Conservation (phyloP, 2,329 filamentous ascomycete species). For the Keithomyces neogunnii region DNA sequence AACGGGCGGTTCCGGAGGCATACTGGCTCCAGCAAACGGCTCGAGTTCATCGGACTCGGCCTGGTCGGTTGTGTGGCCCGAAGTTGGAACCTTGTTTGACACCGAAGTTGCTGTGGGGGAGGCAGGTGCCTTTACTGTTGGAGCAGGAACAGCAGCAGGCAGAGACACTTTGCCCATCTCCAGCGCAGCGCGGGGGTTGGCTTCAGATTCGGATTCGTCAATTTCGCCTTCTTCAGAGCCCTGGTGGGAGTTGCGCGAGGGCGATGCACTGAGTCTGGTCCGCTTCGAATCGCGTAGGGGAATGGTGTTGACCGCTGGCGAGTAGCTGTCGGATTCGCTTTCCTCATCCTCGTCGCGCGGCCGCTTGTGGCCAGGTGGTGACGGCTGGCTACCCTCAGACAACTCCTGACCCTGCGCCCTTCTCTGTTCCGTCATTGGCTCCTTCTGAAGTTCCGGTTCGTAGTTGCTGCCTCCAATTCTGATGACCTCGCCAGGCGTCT, state of each 20-base stretch:
- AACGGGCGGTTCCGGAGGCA: slow-evolving; percentile 13
- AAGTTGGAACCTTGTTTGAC: not conserved
- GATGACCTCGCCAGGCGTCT: slow-evolving; percentile 2
- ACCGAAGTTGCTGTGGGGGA: not conserved
- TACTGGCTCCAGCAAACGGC: slow-evolving; percentile 7
- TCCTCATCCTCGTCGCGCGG: slow-evolving; percentile 1
- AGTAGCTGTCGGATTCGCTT: slow-evolving; percentile 4
- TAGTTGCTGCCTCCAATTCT: slow-evolving; percentile 3
- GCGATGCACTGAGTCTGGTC: slow-evolving; percentile 8
- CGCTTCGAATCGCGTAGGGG: slow-evolving; percentile 12
- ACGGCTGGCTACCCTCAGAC: not conserved
- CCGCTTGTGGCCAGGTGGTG: slow-evolving; percentile 1
- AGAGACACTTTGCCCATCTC: slow-evolving; percentile 4
- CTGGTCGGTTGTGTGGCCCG: not conserved
- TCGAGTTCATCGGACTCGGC: not conserved
- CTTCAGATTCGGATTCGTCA: slow-evolving; percentile 14
- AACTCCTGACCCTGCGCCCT: no score
- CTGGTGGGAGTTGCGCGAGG: slow-evolving; percentile 2
- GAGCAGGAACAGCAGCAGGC: not conserved
- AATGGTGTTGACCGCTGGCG: not conserved
- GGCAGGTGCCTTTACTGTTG: not conserved
- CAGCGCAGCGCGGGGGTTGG: slow-evolving; percentile 7
- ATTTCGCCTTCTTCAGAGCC: slow-evolving; percentile 26
- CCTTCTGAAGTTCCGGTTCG: not conserved
- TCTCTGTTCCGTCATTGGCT: not conserved